A percentile compares a stretch with the other conserved stretches of the same genome.
Conservation (phyloP, 352 stramenopile species). For the Phytopythium aichiense region DNA sequence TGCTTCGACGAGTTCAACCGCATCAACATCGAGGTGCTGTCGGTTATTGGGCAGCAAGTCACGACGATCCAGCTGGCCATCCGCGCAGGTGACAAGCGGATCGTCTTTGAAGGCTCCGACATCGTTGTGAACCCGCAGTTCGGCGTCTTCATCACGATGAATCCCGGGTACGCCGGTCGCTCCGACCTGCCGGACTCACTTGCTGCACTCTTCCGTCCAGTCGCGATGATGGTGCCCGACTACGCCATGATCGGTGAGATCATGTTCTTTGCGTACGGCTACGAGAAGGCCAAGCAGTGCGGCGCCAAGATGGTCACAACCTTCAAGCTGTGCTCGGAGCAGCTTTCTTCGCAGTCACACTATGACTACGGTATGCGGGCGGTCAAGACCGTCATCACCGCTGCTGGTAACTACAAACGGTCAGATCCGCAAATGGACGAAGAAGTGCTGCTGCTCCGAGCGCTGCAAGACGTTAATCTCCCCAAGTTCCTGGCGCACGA, state of each 20-base stretch:
- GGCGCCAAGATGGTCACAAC: constrained; percentile 87
- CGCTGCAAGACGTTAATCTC: constrained; percentile 95
- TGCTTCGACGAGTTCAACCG: constrained; percentile 91
- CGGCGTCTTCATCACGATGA: constrained; percentile 91
- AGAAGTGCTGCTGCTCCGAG: constrained; percentile 90
- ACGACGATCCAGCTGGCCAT: constrained; percentile 90
- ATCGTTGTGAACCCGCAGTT: constrained; percentile 93
- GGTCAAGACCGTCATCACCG: constrained; percentile 88
- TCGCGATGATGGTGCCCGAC: constrained; percentile 92
- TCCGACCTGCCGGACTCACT: constrained; percentile 87
- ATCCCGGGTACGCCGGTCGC: constrained; percentile 84
- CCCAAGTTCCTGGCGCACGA: constrained; percentile 95
- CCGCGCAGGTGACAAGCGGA: constrained; percentile 73
- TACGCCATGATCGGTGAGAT: constrained; percentile 89
- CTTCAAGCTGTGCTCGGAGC: constrained; percentile 88
- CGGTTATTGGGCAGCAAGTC: constrained; percentile 88
- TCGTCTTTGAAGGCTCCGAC: constrained; percentile 94
- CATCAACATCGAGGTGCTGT: constrained; percentile 88
- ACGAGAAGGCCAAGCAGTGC: constrained; percentile 28
- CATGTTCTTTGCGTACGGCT: constrained; percentile 90
- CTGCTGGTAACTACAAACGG: constrained; percentile 88
- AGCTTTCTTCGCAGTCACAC: constrained; percentile 87
- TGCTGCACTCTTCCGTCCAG: constrained; percentile 79
- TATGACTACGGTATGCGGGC: constrained; percentile 92
- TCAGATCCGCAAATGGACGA: constrained; percentile 91